These are phyloP conservation scores for Sporothrix schenckii DNA, from an alignment of 2,329 filamentous ascomycete species.

Conservation along the genomic window DNA sequence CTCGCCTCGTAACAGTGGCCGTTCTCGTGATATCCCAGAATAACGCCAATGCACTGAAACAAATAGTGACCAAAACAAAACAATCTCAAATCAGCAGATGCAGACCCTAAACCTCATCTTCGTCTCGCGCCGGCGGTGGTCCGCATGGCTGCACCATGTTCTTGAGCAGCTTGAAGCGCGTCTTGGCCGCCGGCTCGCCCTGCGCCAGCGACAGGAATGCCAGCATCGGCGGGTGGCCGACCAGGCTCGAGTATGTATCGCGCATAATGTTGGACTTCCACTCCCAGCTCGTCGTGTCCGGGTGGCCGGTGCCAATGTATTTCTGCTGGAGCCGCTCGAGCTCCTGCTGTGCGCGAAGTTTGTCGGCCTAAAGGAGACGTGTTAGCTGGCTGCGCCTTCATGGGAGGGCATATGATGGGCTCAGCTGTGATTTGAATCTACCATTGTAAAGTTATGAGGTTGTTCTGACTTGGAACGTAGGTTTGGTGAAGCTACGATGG, in stretches of 20 bases:
- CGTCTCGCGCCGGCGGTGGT: slow-evolving; percentile 60
- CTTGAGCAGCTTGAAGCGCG: slow-evolving; percentile 80
- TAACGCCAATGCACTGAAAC: background rate
- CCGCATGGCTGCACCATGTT: slow-evolving; percentile 69
- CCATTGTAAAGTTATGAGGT: background rate
- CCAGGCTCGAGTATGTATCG: slow-evolving; percentile 85
- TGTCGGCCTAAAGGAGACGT: slow-evolving; percentile 72
- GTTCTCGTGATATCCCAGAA: slow-evolving; percentile 13
- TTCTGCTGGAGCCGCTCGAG: slow-evolving; percentile 95
- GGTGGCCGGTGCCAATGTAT: slow-evolving; percentile 93
- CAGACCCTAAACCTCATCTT: slow-evolving; percentile 43
- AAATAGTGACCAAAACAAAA: background rate
- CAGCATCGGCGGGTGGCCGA: slow-evolving; percentile 85
- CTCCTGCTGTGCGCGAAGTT: slow-evolving; percentile 95
- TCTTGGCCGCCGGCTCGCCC: slow-evolving; percentile 80
- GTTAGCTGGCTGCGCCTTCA: background rate
- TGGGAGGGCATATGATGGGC: background rate
- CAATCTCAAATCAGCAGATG: too few species aligned
- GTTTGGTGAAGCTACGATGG: too few species aligned
- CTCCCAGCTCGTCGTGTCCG: slow-evolving; percentile 96
- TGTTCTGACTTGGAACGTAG: background rate
- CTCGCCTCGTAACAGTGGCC: background rate
- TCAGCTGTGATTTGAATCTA: background rate
- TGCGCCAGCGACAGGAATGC: slow-evolving; percentile 88
- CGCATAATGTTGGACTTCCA: slow-evolving; percentile 95